A percentile compares a stretch with the other conserved stretches of the same genome.
Conservation (phyloP, 768 basidiomycete genomes). For the Candolleomyces aberdarensis region DNA sequence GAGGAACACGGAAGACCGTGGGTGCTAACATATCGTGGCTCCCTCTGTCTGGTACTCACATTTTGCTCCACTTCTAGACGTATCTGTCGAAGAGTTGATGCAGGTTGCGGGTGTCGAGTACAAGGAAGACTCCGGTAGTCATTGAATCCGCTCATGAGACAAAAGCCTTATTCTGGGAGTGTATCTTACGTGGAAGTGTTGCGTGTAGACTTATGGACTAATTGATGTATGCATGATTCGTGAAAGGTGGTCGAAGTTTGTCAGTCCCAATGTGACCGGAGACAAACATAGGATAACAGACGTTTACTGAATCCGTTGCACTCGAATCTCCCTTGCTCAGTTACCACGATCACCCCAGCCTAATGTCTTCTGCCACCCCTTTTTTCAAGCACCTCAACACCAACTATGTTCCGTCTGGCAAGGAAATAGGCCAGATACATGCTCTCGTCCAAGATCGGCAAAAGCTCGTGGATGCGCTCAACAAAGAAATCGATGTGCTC, state of each 20-base stretch:
- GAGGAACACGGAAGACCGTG: conserved; percentile 63
- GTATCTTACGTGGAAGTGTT: too few relatives aligned
- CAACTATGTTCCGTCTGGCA: not conserved
- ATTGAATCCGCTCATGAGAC: too few relatives aligned
- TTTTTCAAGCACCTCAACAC: not conserved
- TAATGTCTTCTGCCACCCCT: too few relatives aligned
- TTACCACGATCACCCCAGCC: too few relatives aligned
- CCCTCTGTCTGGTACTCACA: not conserved
- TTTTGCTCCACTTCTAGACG: conserved; percentile 28
- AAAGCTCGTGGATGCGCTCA: not conserved
- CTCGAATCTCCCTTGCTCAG: too few relatives aligned
- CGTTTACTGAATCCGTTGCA: too few relatives aligned
- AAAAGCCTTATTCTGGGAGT: too few relatives aligned
- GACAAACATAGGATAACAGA: too few relatives aligned
- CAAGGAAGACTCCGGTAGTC: not conserved
- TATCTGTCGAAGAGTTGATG: conserved; percentile 49
- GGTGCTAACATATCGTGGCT: conserved; percentile 20
- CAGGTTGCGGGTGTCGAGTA: conserved; percentile 34
- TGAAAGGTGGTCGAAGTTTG: too few relatives aligned
- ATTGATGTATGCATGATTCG: too few relatives aligned
- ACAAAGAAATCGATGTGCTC: not conserved
- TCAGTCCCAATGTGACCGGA: too few relatives aligned
- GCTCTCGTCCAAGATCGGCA: not conserved
- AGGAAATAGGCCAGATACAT: not conserved
- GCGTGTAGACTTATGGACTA: too few relatives aligned